These are phyloP conservation scores for Aaosphaeria pasadenensis DNA, from an alignment of 2,329 filamentous ascomycete genomes.

Conservation along the genomic window DNA sequence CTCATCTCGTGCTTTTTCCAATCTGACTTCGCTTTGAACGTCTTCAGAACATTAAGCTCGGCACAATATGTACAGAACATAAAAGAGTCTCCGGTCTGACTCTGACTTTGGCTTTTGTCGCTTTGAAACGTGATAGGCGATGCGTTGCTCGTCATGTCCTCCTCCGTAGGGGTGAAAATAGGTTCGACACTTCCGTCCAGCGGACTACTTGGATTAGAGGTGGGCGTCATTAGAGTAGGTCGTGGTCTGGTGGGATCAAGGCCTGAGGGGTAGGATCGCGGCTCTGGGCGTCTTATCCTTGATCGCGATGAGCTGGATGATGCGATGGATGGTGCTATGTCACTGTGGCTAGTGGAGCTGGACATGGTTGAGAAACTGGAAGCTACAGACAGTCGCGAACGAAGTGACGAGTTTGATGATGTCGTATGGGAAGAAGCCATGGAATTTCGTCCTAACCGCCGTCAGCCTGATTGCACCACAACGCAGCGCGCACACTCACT, in stretches of 20 bases:
- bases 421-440: slow-evolving; percentile 24
- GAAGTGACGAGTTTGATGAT: slow-evolving; percentile 28
- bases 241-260: slow-evolving; percentile 32
- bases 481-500: slow-evolving; percentile 18
- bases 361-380: slow-evolving; percentile 31
- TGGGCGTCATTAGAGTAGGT: slow-evolving; percentile 24
- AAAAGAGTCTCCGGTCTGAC: slow-evolving; percentile 28
- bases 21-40: slow-evolving; percentile 38
- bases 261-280: slow-evolving; percentile 32
- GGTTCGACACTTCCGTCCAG: slow-evolving; percentile 27
- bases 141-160: slow-evolving; percentile 24
- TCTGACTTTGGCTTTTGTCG: slow-evolving; percentile 18
- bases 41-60: slow-evolving; percentile 32
- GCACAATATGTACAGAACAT: slow-evolving; percentile 40
- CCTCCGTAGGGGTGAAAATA: slow-evolving; percentile 28
- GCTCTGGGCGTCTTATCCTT: slow-evolving; percentile 22
- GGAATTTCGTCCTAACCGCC: slow-evolving; percentile 28
- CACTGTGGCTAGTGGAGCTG: slow-evolving; percentile 16
- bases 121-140: slow-evolving; percentile 19
- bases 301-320: slow-evolving; percentile 25
- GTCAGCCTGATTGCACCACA: slow-evolving; percentile 4
- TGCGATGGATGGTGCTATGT: slow-evolving; percentile 23
- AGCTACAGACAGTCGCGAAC: slow-evolving; percentile 27
- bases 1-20: slow-evolving; percentile 40
- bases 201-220: slow-evolving; percentile 30